A percentile compares a stretch with the other conserved stretches of the same genome.
Conservation (phyloP, 805 yeast genomes). For the Wickerhamomyces sydowiorum region DNA sequence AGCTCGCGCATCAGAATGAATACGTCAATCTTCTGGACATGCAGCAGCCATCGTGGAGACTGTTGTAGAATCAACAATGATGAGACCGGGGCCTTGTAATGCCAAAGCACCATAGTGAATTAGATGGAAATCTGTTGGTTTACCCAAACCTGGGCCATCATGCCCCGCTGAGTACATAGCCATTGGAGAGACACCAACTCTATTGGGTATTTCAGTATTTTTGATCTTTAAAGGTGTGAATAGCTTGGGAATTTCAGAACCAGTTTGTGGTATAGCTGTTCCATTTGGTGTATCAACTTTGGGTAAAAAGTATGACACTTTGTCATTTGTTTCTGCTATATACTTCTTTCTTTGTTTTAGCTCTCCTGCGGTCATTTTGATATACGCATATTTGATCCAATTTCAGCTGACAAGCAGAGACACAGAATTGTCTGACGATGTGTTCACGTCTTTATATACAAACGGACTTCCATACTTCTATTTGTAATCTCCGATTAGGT, state of each 20-base stretch:
- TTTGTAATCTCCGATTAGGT: no score
- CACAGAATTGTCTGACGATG: no score
- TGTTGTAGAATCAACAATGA: slow-evolving; percentile 40
- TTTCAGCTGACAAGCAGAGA: no score
- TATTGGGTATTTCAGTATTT: slow-evolving; percentile 31
- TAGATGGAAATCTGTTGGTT: slow-evolving; percentile 40
- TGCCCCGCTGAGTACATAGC: slow-evolving; percentile 40
- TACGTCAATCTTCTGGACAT: slow-evolving; percentile 41
- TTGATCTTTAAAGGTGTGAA: slow-evolving; percentile 18
- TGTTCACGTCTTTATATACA: no score
- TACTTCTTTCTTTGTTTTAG: no score
- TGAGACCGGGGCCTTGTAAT: slow-evolving; percentile 42
- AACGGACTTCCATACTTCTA: no score
- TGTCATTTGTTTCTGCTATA: no score
- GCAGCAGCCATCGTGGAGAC: slow-evolving; percentile 36
- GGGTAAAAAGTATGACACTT: not conserved
- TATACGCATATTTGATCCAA: no score
- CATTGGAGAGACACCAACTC: slow-evolving; percentile 55
- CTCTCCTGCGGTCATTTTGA: no score
- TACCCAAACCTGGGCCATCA: slow-evolving; percentile 25
- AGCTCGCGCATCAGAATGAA: slow-evolving; percentile 48
- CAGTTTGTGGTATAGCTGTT: not conserved
- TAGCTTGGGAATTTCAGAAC: slow-evolving; percentile 10
- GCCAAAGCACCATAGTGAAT: slow-evolving; percentile 45
- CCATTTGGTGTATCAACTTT: not conserved